phyloP scores from a whole-genome alignment of 106 monocot species.

The Dendrobium chrysotoxum region DNA sequence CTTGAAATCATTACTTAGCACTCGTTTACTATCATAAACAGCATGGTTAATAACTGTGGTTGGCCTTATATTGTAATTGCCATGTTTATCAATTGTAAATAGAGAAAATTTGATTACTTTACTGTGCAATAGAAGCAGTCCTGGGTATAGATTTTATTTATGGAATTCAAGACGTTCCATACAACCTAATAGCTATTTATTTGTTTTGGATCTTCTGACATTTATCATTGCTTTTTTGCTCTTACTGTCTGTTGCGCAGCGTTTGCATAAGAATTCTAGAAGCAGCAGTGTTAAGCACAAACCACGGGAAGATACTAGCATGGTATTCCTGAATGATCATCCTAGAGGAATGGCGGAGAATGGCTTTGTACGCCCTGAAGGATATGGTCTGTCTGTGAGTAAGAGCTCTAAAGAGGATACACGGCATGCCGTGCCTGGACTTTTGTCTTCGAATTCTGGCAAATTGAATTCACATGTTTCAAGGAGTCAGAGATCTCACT shows the following conservation, averaged over 20 bases:
- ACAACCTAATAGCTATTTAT: not conserved
- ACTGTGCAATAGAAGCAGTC: no score
- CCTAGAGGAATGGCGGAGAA: not conserved
- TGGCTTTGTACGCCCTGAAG: not conserved
- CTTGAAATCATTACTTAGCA: no score
- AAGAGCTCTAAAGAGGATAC: not conserved
- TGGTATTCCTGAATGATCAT: not conserved
- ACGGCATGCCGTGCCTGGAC: not conserved
- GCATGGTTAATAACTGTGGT: no score
- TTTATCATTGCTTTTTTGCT: not conserved
- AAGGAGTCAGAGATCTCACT: conserved; percentile 3
- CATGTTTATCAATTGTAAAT: no score
- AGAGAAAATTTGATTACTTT: no score
- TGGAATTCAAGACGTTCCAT: not conserved
- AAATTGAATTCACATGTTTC: not conserved
- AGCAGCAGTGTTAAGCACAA: not conserved
- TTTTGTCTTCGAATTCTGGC: not conserved
- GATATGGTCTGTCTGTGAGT: not conserved
- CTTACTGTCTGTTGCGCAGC: not conserved
- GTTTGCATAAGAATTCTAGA: not conserved
- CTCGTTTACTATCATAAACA: no score
- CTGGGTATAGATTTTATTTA: no score
- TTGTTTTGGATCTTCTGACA: not conserved
- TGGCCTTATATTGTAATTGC: no score
- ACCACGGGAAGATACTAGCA: not conserved